A percentile compares a stretch with the other conserved stretches of the same genome.
Evolutionary conservation across 2,329 filamentous ascomycete species (phyloP).

Genomic region (Nothophoma quercina): DNA sequence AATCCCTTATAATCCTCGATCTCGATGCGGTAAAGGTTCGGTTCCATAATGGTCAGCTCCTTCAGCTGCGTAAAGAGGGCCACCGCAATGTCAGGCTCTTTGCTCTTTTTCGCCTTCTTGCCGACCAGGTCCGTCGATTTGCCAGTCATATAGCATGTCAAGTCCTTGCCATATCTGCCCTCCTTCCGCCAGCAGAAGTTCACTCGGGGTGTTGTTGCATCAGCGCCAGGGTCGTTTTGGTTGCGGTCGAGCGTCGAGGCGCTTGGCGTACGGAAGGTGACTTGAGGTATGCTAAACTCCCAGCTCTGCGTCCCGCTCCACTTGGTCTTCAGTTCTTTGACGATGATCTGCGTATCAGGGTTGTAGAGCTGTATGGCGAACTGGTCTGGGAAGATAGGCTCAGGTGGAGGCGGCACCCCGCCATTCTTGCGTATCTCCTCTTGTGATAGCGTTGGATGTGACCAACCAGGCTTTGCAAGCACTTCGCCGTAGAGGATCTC

Average conservation of each 20-base stretch:
- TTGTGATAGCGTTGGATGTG: conserved; percentile 79
- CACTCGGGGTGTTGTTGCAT: conserved; percentile 70
- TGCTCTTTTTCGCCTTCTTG: conserved; percentile 72
- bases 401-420: conserved; percentile 69
- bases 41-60: conserved; percentile 89
- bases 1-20: conserved; percentile 94
- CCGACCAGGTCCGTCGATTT: conserved; percentile 70
- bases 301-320: conserved; percentile 84
- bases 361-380: conserved; percentile 94
- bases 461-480: conserved; percentile 83
- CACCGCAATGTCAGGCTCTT: conserved; percentile 95
- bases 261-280: conserved; percentile 82
- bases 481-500: conserved; percentile 90
- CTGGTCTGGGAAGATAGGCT: conserved; percentile 76
- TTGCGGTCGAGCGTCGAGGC: conserved; percentile 79
- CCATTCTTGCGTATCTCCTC: conserved; percentile 78
- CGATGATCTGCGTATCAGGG: conserved; percentile 80
- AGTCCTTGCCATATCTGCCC: conserved; percentile 82
- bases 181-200: conserved; percentile 91
- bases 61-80: conserved; percentile 77
- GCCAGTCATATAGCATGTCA: conserved; percentile 87
- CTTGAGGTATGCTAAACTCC: conserved; percentile 92
- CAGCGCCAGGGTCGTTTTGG: conserved; percentile 65
- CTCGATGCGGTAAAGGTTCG: conserved; percentile 88
- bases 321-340: conserved; percentile 75